These are phyloP conservation scores for Penicillium chermesinum DNA, from an alignment of 495 filamentous ascomycete genomes.

Conservation along the genomic window DNA sequence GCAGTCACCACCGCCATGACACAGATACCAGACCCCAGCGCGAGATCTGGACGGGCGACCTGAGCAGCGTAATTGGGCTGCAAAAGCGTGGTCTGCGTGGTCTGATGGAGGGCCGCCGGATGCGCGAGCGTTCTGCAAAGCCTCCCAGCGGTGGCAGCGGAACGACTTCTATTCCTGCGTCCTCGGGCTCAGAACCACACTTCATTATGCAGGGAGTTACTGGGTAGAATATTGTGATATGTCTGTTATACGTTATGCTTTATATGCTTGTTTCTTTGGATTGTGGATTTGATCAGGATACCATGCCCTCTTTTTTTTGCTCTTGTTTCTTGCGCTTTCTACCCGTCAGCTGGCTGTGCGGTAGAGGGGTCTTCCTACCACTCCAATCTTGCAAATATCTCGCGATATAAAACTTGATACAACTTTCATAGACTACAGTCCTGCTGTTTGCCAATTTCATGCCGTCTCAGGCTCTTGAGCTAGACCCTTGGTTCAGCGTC, in stretches of 20 bases:
- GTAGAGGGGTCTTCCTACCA: background rate
- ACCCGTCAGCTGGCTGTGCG: background rate
- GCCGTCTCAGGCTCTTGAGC: no score
- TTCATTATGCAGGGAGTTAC: conserved; percentile 19
- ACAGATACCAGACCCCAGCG: conserved; percentile 31
- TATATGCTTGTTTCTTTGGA: background rate
- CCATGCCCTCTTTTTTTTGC: background rate
- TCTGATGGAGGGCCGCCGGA: conserved; percentile 87
- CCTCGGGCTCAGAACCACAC: conserved; percentile 13
- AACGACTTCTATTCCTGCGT: conserved; percentile 14
- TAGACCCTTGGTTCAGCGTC: no score
- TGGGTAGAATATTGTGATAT: background rate
- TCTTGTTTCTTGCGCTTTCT: background rate
- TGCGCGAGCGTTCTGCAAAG: conserved; percentile 62
- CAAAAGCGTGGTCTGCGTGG: conserved; percentile 91
- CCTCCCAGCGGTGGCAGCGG: conserved; percentile 25
- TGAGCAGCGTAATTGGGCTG: conserved; percentile 91
- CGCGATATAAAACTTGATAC: background rate
- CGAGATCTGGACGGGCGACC: conserved; percentile 76
- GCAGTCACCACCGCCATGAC: conserved; percentile 26
- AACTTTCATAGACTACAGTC: background rate
- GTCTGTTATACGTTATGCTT: background rate
- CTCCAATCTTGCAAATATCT: background rate
- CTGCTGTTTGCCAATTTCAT: no score
- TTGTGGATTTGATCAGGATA: background rate